These are phyloP conservation scores for Aspergillus ochraceus DNA, from an alignment of 2,329 filamentous ascomycete species.

Conservation along the genomic window DNA sequence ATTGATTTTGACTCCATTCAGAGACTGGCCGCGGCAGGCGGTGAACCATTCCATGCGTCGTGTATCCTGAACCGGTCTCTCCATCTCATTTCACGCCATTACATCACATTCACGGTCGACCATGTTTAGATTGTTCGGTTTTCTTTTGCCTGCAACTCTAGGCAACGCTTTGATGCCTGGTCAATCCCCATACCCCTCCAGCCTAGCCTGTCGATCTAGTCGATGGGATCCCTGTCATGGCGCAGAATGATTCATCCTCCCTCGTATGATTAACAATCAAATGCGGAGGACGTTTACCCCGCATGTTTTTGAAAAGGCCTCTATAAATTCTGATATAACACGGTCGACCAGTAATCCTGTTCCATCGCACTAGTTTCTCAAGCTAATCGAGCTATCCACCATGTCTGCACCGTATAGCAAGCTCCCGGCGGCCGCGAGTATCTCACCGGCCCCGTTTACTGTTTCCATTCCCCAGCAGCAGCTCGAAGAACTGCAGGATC, in stretches of 20 bases:
- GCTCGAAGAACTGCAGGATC: constrained; percentile 47
- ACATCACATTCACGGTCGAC: not conserved
- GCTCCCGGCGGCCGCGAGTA: constrained; percentile 36
- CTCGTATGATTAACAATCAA: not conserved
- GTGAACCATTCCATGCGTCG: not conserved
- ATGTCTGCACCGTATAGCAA: constrained; percentile 28
- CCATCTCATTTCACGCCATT: not conserved
- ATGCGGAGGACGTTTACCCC: not conserved
- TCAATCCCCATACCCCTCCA: too few species aligned
- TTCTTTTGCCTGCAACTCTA: not conserved
- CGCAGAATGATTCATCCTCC: not conserved
- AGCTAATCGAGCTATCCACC: not conserved
- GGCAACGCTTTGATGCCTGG: too few species aligned
- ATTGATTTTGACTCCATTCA: too few species aligned
- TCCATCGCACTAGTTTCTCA: not conserved
- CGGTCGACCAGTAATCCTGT: not conserved
- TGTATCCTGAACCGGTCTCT: not conserved
- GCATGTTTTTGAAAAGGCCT: not conserved
- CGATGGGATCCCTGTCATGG: not conserved
- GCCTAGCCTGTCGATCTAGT: not conserved
- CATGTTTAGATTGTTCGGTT: not conserved
- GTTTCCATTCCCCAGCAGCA: constrained; percentile 45
- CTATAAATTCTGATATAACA: not conserved
- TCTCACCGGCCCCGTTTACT: constrained; percentile 45
- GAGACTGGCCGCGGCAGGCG: not conserved